Percentiles rank a stretch among this genome's conserved stretches.
Evolutionary conservation across 805 yeast genomes (phyloP).

Genomic region (Candida wancherniae): DNA sequence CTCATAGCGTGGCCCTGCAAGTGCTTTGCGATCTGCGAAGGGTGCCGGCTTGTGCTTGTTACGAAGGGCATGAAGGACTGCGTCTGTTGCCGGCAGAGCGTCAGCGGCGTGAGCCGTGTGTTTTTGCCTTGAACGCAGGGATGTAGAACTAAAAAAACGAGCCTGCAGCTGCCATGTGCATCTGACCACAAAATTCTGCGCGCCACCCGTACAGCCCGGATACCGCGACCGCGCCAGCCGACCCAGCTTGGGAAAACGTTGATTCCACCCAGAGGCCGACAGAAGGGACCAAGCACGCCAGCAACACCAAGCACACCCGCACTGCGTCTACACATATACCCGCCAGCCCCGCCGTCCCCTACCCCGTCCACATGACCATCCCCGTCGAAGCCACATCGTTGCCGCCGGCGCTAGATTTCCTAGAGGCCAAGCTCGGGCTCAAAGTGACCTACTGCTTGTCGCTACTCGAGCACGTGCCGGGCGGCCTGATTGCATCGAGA

Average conservation of each 20-base stretch:
- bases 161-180: not conserved
- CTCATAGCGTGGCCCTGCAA: conserved; percentile 90
- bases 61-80: conserved; percentile 71
- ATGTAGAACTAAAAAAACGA: not conserved
- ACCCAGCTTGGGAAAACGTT: too few species aligned
- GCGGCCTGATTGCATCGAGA: conserved; percentile 54
- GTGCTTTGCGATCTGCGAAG: conserved; percentile 84
- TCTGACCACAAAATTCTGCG: too few species aligned
- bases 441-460: conserved; percentile 33
- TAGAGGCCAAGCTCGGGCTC: conserved; percentile 29
- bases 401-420: conserved; percentile 36
- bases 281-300: too few species aligned
- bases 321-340: too few species aligned
- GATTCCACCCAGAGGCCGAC: too few species aligned
- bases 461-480: conserved; percentile 43
- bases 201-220: not conserved
- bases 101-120: conserved; percentile 60
- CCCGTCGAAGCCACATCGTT: conserved; percentile 11
- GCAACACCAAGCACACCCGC: too few species aligned
- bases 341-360: not conserved
- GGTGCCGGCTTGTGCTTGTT: conserved; percentile 70
- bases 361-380: conserved; percentile 1
- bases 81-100: conserved; percentile 76
- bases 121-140: conserved; percentile 46
- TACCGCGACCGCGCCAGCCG: not conserved